These are phyloP conservation scores for Cairneyella variabilis DNA, from an alignment of 495 filamentous ascomycete genomes.

Conservation along the genomic window DNA sequence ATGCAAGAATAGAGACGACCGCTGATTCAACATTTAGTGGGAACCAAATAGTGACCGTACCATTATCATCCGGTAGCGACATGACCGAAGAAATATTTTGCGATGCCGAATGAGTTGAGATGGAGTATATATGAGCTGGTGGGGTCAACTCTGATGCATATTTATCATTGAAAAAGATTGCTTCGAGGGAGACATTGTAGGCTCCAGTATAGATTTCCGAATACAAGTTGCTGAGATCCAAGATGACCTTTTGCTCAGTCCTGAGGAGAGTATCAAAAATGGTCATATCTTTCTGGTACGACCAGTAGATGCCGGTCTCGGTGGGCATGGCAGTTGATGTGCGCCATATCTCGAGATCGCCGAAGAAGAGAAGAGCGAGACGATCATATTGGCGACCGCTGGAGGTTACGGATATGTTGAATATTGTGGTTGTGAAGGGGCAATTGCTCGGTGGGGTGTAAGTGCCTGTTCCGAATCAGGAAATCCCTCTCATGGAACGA, in stretches of 20 bases:
- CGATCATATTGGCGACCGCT: conserved; percentile 73
- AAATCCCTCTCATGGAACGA: background rate
- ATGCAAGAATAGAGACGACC: too few species aligned
- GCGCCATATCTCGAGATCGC: conserved; percentile 73
- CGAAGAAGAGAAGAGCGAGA: conserved; percentile 71
- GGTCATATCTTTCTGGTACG: conserved; percentile 79
- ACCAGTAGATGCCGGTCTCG: conserved; percentile 61
- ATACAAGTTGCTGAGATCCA: conserved; percentile 77
- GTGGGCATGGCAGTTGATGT: conserved; percentile 79
- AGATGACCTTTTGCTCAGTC: conserved; percentile 67
- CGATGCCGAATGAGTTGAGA: too few species aligned
- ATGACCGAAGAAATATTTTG: too few species aligned
- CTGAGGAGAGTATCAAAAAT: conserved; percentile 64
- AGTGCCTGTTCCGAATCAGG: conserved; percentile 43
- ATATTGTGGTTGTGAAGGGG: conserved; percentile 67
- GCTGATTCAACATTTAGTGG: too few species aligned
- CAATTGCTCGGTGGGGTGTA: conserved; percentile 64
- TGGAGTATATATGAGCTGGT: too few species aligned
- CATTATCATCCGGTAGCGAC: too few species aligned
- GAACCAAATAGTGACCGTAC: too few species aligned
- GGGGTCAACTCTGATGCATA: too few species aligned
- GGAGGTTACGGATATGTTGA: conserved; percentile 76
- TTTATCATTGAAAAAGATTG: too few species aligned
- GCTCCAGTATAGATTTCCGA: too few species aligned
- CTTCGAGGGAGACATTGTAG: too few species aligned